phyloP scores from a whole-genome alignment of 2,329 filamentous ascomycete species.

The Penicillium sp. region DNA sequence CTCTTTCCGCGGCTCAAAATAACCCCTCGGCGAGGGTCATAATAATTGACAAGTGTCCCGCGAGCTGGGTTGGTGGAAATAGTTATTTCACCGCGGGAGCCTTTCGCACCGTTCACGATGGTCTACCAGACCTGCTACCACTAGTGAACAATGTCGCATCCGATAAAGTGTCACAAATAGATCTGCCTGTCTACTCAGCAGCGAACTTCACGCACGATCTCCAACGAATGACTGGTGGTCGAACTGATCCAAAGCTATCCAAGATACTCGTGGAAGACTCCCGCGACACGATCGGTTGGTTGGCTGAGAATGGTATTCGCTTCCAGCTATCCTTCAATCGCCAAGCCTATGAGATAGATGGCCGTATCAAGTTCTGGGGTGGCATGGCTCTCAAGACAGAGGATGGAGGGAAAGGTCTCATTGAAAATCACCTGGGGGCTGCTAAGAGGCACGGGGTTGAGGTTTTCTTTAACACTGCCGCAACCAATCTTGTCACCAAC shows the following conservation, averaged over 20 bases:
- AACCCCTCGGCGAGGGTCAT: conserved; percentile 51
- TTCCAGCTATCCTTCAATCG: conserved; percentile 69
- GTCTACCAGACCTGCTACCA: conserved; percentile 63
- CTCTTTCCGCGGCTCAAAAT: conserved; percentile 60
- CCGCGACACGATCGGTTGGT: conserved; percentile 61
- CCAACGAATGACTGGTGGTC: conserved; percentile 60
- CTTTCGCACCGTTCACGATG: conserved; percentile 63
- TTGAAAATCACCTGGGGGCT: conserved; percentile 55
- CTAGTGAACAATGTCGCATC: conserved; percentile 65
- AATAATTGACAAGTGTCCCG: conserved; percentile 66
- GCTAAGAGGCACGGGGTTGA: conserved; percentile 53
- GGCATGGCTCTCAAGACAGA: conserved; percentile 65
- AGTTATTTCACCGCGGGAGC: conserved; percentile 70
- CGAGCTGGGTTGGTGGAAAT: conserved; percentile 67
- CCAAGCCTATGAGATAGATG: conserved; percentile 69
- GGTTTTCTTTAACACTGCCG: conserved; percentile 56
- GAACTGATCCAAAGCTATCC: conserved; percentile 59
- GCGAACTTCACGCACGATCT: conserved; percentile 64
- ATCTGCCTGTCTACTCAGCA: conserved; percentile 63
- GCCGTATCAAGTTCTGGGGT: conserved; percentile 69
- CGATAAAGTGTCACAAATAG: conserved; percentile 58
- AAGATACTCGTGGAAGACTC: conserved; percentile 59
- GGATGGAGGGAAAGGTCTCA: conserved; percentile 66
- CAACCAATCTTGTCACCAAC: conserved; percentile 38
- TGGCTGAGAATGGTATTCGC: conserved; percentile 59